Evolutionary conservation across 306 rosid species (phyloP).

Genomic region (Carpinus fangiana): DNA sequence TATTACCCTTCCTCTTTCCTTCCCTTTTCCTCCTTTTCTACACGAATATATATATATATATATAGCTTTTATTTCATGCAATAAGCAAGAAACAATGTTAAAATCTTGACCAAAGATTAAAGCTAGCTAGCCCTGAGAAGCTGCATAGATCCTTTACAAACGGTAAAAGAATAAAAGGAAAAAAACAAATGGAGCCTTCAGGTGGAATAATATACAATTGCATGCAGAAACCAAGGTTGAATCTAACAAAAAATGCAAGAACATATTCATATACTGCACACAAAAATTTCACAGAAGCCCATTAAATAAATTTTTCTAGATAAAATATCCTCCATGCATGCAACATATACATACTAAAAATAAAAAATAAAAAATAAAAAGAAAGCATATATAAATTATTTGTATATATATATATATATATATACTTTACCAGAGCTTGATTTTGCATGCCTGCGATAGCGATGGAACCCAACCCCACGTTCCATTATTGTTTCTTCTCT

Average conservation of each 20-base stretch:
- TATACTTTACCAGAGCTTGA: constrained; percentile 31
- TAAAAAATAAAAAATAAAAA: not conserved
- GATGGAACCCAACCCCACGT: constrained; percentile 14
- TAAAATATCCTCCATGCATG: constrained; percentile 19
- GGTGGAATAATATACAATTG: not conserved
- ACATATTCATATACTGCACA: not conserved
- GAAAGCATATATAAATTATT: too few species aligned
- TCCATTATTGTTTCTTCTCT: constrained; percentile 26
- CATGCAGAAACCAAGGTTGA: not conserved
- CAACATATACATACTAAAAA: not conserved
- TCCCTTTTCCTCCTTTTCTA: not conserved
- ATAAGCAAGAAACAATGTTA: not conserved
- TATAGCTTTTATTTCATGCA: not conserved
- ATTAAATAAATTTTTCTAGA: not conserved
- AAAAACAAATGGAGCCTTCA: not conserved
- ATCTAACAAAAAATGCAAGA: not conserved
- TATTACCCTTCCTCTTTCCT: not conserved
- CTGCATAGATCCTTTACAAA: not conserved
- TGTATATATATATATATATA: not conserved
- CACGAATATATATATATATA: not conserved
- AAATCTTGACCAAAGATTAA: not conserved
- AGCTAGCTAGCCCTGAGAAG: not conserved
- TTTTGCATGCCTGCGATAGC: constrained; percentile 22
- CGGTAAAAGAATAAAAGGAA: not conserved
- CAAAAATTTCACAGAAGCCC: not conserved